These are phyloP conservation scores for Hansenula anomala DNA, from an alignment of 1,139 yeast genomes.

Conservation along the genomic window DNA sequence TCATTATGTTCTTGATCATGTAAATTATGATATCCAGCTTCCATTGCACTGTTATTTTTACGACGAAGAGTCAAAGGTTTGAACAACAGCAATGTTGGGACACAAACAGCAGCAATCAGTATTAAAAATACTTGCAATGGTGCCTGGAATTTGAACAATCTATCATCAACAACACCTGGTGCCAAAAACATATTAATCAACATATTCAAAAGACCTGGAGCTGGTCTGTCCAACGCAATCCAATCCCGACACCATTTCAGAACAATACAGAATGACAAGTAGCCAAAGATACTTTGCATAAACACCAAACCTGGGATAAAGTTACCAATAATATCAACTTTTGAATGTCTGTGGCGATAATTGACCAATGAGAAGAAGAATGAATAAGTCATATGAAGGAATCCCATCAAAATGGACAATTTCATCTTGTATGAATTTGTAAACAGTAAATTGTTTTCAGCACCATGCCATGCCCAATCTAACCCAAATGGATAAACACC, in stretches of 20 bases:
- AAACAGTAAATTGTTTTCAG: slow-evolving; percentile 70
- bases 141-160: slow-evolving; percentile 60
- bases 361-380: slow-evolving; percentile 65
- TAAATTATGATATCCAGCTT: slow-evolving; percentile 25
- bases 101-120: slow-evolving; percentile 61
- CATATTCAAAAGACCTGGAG: slow-evolving; percentile 80
- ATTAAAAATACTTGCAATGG: slow-evolving; percentile 55
- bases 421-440: slow-evolving; percentile 82
- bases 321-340: slow-evolving; percentile 68
- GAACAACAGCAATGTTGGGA: slow-evolving; percentile 67
- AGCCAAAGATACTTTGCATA: slow-evolving; percentile 83
- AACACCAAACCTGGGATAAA: slow-evolving; percentile 75
- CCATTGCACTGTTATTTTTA: slow-evolving; percentile 21
- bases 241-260: slow-evolving; percentile 81
- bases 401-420: slow-evolving; percentile 75
- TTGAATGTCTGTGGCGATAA: slow-evolving; percentile 51
- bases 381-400: slow-evolving; percentile 72
- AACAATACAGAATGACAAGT: slow-evolving; percentile 63
- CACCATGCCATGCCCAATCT: slow-evolving; percentile 79
- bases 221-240: slow-evolving; percentile 62
- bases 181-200: slow-evolving; percentile 75
- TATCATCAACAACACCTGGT: slow-evolving; percentile 70
- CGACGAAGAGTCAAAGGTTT: slow-evolving; percentile 53
- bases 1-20: slow-evolving; percentile 37
- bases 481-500: slow-evolving; percentile 67